Conservation (phyloP, 306 rosid genomes). For the Malus sieversii region DNA sequence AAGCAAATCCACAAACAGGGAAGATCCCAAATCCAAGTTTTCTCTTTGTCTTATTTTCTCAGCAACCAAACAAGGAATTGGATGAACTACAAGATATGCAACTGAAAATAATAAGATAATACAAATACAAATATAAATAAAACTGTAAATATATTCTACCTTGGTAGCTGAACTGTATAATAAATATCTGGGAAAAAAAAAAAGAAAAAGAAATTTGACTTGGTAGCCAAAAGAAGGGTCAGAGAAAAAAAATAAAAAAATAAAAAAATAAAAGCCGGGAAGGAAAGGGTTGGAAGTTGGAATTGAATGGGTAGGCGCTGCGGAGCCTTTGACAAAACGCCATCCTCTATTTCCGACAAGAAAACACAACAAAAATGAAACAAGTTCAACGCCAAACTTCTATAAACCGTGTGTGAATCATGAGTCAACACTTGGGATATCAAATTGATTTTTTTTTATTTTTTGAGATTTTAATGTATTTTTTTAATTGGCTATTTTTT, state of each 20-base stretch:
- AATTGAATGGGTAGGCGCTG: no score
- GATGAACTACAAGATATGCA: slow-evolving; percentile 11
- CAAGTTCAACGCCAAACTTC: not conserved
- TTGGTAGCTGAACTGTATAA: not conserved
- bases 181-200: not conserved
- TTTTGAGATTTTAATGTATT: not conserved
- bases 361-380: not conserved
- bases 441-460: not conserved
- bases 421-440: not conserved
- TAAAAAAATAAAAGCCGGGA: not conserved
- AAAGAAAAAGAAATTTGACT: not conserved
- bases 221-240: not conserved
- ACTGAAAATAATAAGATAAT: slow-evolving; percentile 5
- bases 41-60: slow-evolving; percentile 3
- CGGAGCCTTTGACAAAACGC: not conserved
- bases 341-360: not conserved
- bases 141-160: not conserved
- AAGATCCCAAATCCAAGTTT: not conserved
- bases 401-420: not conserved
- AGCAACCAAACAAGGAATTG: not conserved
- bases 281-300: not conserved
- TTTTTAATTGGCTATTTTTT: no score
- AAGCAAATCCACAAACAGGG: not conserved
- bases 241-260: not conserved
- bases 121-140: not conserved